Evolutionary conservation across 2,329 filamentous ascomycete genomes (phyloP).

Genomic region (Microsporum canis): DNA sequence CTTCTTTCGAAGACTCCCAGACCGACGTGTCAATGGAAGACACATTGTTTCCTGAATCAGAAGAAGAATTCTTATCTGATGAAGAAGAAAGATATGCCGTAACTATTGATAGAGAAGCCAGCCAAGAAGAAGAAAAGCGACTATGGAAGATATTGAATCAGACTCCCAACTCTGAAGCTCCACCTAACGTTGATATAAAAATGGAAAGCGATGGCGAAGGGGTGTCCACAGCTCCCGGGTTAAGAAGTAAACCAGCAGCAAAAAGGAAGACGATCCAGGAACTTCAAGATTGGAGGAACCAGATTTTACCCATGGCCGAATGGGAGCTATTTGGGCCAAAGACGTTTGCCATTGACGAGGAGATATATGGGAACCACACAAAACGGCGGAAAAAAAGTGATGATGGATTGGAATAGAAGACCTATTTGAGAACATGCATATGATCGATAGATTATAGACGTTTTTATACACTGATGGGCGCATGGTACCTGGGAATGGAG

Average conservation of each 20-base stretch:
- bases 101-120: slow-evolving; percentile 36
- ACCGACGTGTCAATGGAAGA: background rate
- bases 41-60: background rate
- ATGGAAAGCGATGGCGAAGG: slow-evolving; percentile 16
- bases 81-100: slow-evolving; percentile 38
- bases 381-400: slow-evolving; percentile 16
- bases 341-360: slow-evolving; percentile 20
- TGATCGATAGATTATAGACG: too few species aligned
- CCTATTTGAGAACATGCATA: too few species aligned
- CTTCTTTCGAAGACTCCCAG: background rate
- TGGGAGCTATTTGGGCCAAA: slow-evolving; percentile 40
- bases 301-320: slow-evolving; percentile 35
- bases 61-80: slow-evolving; percentile 18
- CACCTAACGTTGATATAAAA: slow-evolving; percentile 5
- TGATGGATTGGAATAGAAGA: background rate
- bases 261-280: slow-evolving; percentile 28
- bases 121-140: slow-evolving; percentile 34
- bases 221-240: slow-evolving; percentile 8
- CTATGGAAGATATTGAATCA: slow-evolving; percentile 36
- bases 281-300: slow-evolving; percentile 39
- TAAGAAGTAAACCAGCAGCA: slow-evolving; percentile 15
- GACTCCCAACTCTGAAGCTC: slow-evolving; percentile 14
- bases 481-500: background rate
- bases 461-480: too few species aligned
- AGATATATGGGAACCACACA: slow-evolving; percentile 21